Percentiles rank a stretch among this genome's conserved stretches.
These are phyloP conservation scores for Fusarium globosum DNA, from an alignment of 2,329 filamentous ascomycete genomes.

Conservation along the genomic window DNA sequence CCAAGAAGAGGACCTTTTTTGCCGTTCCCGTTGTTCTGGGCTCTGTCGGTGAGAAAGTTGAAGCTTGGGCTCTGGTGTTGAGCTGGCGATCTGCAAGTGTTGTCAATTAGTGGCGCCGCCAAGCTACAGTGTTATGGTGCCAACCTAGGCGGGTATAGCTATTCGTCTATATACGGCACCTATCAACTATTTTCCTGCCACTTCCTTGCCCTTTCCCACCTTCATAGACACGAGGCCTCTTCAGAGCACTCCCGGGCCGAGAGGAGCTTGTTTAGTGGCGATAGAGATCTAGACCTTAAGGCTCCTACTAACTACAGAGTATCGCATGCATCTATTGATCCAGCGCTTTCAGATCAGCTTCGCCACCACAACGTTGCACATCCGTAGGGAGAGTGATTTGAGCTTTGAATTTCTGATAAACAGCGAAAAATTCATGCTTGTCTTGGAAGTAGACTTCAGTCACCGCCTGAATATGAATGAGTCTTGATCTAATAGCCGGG, in stretches of 20 bases:
- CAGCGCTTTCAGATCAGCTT: neutral
- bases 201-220: neutral
- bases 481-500: neutral
- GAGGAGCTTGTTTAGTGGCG: neutral
- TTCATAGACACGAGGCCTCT: slow-evolving; percentile 11
- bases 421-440: neutral
- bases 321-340: neutral
- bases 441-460: neutral
- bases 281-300: neutral
- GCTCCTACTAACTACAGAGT: neutral
- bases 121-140: slow-evolving; percentile 7
- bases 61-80: slow-evolving; percentile 28
- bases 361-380: neutral
- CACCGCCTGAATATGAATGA: neutral
- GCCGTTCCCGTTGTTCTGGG: slow-evolving; percentile 10
- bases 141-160: slow-evolving; percentile 23
- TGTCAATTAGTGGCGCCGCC: slow-evolving; percentile 37
- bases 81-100: slow-evolving; percentile 29
- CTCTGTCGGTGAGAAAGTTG: slow-evolving; percentile 18
- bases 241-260: neutral
- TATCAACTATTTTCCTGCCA: neutral
- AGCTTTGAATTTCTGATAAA: neutral
- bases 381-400: neutral
- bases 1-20: neutral
- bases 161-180: neutral